Conservation (phyloP, 108 stramenopile genomes). For the Cyclotella baltica region DNA sequence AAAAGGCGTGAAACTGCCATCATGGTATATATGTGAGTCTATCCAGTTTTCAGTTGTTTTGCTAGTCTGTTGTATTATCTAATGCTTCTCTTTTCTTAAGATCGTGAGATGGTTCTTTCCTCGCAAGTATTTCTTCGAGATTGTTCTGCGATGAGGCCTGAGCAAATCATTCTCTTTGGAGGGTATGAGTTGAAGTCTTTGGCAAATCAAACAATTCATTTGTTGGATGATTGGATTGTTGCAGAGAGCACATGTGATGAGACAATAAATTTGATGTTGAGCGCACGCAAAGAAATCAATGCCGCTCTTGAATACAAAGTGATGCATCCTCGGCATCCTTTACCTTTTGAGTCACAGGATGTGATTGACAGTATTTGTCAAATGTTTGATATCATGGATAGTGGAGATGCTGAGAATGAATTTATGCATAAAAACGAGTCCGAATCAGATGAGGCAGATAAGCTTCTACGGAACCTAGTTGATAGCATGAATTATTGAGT, state of each 20-base stretch:
- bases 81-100: too few species aligned
- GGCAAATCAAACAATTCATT: background rate
- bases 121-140: slow-evolving; percentile 34
- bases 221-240: slow-evolving; percentile 34
- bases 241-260: slow-evolving; percentile 31
- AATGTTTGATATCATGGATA: slow-evolving; percentile 13
- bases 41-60: too few species aligned
- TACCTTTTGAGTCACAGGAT: slow-evolving; percentile 16
- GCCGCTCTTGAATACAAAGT: slow-evolving; percentile 24
- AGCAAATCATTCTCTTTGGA: slow-evolving; percentile 31
- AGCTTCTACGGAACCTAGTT: too few species aligned
- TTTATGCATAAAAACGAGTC: too few species aligned
- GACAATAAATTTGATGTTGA: slow-evolving; percentile 9
- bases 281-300: slow-evolving; percentile 24
- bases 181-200: slow-evolving; percentile 11
- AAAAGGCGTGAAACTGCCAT: slow-evolving; percentile 2
- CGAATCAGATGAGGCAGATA: too few species aligned
- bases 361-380: slow-evolving; percentile 23
- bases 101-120: slow-evolving; percentile 34
- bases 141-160: slow-evolving; percentile 23
- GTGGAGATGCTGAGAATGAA: too few species aligned
- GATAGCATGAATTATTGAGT: too few species aligned
- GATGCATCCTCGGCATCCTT: slow-evolving; percentile 22
- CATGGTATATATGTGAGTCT: slow-evolving; percentile 27
- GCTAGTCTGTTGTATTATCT: too few species aligned